A percentile compares a stretch with the other conserved stretches of the same genome.
Conservation (phyloP, 441 rosid species). For the Eutrema salsugineum region DNA sequence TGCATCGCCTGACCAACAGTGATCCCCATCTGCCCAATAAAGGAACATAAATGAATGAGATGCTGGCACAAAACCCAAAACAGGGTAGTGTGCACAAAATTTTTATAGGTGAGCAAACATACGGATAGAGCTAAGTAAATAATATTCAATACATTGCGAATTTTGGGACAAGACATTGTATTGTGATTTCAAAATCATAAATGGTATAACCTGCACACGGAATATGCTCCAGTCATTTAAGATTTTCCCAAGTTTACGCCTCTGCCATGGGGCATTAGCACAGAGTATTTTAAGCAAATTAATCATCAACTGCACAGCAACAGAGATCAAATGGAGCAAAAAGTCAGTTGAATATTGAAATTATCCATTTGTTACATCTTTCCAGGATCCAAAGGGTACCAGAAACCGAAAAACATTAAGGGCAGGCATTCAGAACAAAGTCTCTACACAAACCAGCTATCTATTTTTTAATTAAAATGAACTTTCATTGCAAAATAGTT, state of each 20-base stretch:
- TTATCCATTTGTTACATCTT: not conserved
- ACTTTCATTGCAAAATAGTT: not conserved
- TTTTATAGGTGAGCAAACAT: not conserved
- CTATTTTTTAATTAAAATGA: not conserved
- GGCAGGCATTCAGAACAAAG: not conserved
- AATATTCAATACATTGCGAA: not conserved
- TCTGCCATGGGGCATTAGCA: constrained; percentile 97
- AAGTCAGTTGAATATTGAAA: constrained; percentile 2
- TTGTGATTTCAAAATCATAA: constrained; percentile 3
- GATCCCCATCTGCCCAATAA: constrained; percentile 70
- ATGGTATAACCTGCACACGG: constrained; percentile 59
- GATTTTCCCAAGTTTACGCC: constrained; percentile 95
- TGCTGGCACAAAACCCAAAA: constrained; percentile 2
- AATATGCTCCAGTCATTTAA: constrained; percentile 94
- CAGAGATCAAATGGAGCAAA: constrained; percentile 25
- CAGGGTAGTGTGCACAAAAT: not conserved
- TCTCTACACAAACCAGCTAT: not conserved
- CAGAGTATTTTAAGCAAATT: constrained; percentile 90
- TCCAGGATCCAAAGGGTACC: not conserved
- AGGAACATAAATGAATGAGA: constrained; percentile 7
- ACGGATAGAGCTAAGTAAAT: not conserved
- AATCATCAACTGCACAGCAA: constrained; percentile 70
- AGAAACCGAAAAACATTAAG: not conserved
- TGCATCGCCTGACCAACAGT: constrained; percentile 62
- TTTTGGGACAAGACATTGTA: not conserved